Base-by-base conservation (phyloP, 1,284 basidiomycete species). In the Pterulicium gracile region DNA sequence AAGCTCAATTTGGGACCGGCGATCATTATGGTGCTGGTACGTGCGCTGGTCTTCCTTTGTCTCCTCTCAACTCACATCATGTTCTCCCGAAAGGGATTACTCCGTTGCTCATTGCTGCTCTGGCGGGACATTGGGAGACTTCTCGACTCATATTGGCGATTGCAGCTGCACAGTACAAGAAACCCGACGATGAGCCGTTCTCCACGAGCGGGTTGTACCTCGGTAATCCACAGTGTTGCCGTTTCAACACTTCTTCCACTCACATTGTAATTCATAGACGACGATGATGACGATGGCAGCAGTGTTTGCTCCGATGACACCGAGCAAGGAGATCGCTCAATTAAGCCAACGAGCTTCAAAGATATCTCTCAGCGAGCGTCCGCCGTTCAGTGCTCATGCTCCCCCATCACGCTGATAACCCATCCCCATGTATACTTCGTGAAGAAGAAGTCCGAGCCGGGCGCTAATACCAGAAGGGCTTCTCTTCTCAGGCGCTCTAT, bases 141-240 rank as follows among this genome's bases (percentile, higher is more conserved):
- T 76, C 73, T 1, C 67, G 66, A 15, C 58, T 79, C 4, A 64
- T 79, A 7, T 55, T 79, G 24, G 69, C 71, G 1, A 75, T 79
- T 49, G 67, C 73, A 4, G 57, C 59, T 4, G 69, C 75, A 3
- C 77, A 80, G 55, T 73, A 76, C 51, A 59, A 39, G 36, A 17
- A 67, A 17, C 62, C 67, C 2, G 54, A 62, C 0, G 62, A 68
- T 3, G 56, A 42, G 43, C 60, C 60, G 23, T 70, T 72, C 51
- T 59, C 55, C 7, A 52, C 56, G 1, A 56, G 53, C 21, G 53
- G 61, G 21, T 54, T 70, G 21, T 54, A 57, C 19, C 51, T 70
- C 15, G 68, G 70, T 70, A 49, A 23, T 20, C 13, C 35, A 50
- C 45, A 50, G 4, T 22, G 4, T 32, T 10, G 27, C 42, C 12